Evolutionary conservation across 2,329 filamentous ascomycete genomes (phyloP).

Genomic region (Aphanocladium album): DNA sequence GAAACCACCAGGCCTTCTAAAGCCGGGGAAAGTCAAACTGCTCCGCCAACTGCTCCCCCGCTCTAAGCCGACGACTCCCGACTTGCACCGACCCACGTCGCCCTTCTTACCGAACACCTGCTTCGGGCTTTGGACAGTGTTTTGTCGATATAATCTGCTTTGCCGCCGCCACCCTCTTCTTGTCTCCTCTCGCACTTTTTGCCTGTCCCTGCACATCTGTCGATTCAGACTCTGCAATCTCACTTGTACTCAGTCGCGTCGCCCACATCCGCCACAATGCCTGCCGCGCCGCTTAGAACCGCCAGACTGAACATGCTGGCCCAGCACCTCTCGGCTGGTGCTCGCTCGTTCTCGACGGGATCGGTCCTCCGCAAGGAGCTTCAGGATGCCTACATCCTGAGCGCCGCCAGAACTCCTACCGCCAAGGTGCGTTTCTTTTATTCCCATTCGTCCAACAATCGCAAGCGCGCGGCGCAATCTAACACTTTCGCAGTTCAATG

Average conservation of each 20-base stretch:
- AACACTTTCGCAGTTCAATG: slow-evolving; percentile 69
- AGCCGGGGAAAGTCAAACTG: slow-evolving; percentile 1
- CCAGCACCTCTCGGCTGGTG: slow-evolving; percentile 33
- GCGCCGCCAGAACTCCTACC: slow-evolving; percentile 83
- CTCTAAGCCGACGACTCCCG: slow-evolving; percentile 36
- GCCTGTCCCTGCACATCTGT: slow-evolving; percentile 4
- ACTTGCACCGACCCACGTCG: slow-evolving; percentile 15
- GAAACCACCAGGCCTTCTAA: not conserved
- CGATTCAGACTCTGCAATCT: slow-evolving; percentile 5
- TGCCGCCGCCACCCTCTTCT: slow-evolving; percentile 5
- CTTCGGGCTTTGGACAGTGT: slow-evolving; percentile 3
- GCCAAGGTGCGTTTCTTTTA: slow-evolving; percentile 59
- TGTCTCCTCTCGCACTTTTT: slow-evolving; percentile 5
- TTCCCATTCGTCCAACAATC: no score
- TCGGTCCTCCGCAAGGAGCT: slow-evolving; percentile 57
- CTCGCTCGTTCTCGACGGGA: slow-evolving; percentile 44
- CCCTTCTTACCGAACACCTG: slow-evolving; percentile 8
- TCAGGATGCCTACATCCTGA: slow-evolving; percentile 89
- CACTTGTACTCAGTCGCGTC: not conserved
- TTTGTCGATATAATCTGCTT: slow-evolving; percentile 6
- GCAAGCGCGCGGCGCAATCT: not conserved
- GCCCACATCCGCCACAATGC: slow-evolving; percentile 22
- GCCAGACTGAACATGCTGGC: slow-evolving; percentile 31
- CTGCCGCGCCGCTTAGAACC: slow-evolving; percentile 29
- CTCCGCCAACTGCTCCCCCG: slow-evolving; percentile 18